Conservation (phyloP, 768 basidiomycete genomes). For the Melanogaster broomeanus region DNA sequence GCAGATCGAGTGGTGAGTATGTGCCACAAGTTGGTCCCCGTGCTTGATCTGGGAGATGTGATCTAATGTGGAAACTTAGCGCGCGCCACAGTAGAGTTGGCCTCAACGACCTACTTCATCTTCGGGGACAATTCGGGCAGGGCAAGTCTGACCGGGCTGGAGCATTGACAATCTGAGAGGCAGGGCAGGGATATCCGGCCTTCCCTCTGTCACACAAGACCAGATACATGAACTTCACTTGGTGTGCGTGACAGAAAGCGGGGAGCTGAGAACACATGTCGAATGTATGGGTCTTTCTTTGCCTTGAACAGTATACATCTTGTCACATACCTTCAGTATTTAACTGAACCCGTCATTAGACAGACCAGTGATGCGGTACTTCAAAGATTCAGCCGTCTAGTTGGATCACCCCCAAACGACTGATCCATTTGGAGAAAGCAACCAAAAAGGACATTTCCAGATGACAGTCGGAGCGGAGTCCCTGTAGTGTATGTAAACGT, state of each 20-base stretch:
- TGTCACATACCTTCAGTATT: conserved; percentile 18
- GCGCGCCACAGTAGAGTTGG: neutral
- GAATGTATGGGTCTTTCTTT: conserved; percentile 4
- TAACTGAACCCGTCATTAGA: conserved; percentile 8
- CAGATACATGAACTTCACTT: neutral
- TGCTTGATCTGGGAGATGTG: neutral
- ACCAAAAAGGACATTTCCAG: conserved; percentile 1
- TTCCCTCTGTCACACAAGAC: neutral
- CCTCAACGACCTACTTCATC: conserved; percentile 4
- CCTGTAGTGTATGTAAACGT: conserved; percentile 2
- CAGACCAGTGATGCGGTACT: no score
- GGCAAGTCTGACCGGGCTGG: neutral
- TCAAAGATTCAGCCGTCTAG: no score
- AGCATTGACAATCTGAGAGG: rapidly evolving
- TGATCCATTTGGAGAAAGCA: neutral
- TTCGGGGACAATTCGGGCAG: conserved; percentile 8
- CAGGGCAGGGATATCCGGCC: neutral
- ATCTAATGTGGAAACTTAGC: neutral
- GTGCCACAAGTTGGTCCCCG: neutral
- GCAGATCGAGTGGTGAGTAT: neutral
- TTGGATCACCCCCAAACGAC: neutral
- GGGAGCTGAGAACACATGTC: conserved; percentile 15
- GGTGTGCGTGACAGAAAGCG: conserved; percentile 8
- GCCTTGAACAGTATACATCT: conserved; percentile 5
- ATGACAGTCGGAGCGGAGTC: neutral